These are phyloP conservation scores for Fusarium sororula DNA, from an alignment of 2,329 filamentous ascomycete genomes.

Conservation along the genomic window DNA sequence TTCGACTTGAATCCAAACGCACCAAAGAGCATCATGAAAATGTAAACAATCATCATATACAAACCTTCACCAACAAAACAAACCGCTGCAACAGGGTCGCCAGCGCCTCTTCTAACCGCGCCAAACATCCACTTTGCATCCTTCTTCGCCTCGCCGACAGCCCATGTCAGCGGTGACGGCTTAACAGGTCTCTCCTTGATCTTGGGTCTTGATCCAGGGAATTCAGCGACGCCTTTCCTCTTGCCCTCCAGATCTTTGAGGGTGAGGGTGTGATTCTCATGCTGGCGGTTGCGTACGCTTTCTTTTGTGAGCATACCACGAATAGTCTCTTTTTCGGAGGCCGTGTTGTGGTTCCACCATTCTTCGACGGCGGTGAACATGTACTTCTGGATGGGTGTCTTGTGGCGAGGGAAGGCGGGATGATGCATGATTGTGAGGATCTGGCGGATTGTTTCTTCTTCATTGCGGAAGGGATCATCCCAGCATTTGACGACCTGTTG, in stretches of 20 bases:
- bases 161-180: conserved; percentile 39
- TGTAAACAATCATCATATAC: conserved; percentile 16
- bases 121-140: conserved; percentile 34
- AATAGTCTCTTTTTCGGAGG: conserved; percentile 32
- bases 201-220: conserved; percentile 41
- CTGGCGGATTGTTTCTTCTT: conserved; percentile 80
- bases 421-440: conserved; percentile 85
- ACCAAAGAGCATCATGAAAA: conserved; percentile 8
- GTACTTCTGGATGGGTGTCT: conserved; percentile 77
- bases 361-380: conserved; percentile 84
- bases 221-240: conserved; percentile 37
- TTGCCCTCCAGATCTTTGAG: conserved; percentile 38
- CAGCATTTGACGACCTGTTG: conserved; percentile 57
- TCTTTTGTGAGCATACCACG: conserved; percentile 41
- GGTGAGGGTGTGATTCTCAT: conserved; percentile 44
- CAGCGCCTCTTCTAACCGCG: conserved; percentile 19
- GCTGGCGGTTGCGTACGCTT: conserved; percentile 37
- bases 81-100: conserved; percentile 26
- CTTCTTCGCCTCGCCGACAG: conserved; percentile 20
- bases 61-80: conserved; percentile 11
- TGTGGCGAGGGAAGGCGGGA: conserved; percentile 73
- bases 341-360: conserved; percentile 70
- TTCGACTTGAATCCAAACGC: conserved; percentile 1
- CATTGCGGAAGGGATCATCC: conserved; percentile 75
- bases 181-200: conserved; percentile 29